Base-by-base conservation (phyloP, 2,329 filamentous ascomycete species). In the Exophiala viscosa region DNA sequence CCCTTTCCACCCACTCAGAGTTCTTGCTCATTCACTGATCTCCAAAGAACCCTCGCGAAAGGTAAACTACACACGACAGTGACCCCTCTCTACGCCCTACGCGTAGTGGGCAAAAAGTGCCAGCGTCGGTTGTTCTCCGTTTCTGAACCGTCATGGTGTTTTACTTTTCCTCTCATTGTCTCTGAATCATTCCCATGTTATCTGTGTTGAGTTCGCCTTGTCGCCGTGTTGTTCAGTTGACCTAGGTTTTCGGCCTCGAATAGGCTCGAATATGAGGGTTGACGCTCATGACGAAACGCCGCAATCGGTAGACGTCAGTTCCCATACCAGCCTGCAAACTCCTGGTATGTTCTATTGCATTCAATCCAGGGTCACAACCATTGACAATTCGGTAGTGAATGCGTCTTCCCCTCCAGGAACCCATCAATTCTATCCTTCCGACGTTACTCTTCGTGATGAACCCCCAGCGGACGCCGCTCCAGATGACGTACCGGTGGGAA, bases 251-350 rank as follows among this genome's bases (percentile, higher is more conserved):
- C 38, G 8, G 18, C 28, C 45, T 48, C 23, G 5, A 38, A 17
- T 11, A 20, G 34, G 10, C 40, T 31, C 17, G 54, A 52, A 23
- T 40, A 56, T 56, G 54, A 38, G 54, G 18, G 9, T 28, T 36
- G 50, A 38, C 14, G 39, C 31, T 18, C 23, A 32, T 9, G 20
- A 54, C 43, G 46, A 20, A 39, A 17, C n/a, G n/a, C 45, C 39
- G 41, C n/a, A 28, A 36, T 47, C 49, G 41, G 45, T 50, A 11
- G 34, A 39, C 8, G 49, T 28, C 33, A 34, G n/a, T 17, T 47
- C 43, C 15, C 14, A 23, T 18, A n/a, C 20, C 14, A 33, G 10
- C 17, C 17, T 31, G n/a, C 35, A 54, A 28, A 42, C 51, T 33
- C 35, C 40, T 33, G 45, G 44, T 48, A 39, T n/a, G 3, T n/a